Conservation (phyloP, 1,284 basidiomycete species). For the Malassezia obtusa region DNA sequence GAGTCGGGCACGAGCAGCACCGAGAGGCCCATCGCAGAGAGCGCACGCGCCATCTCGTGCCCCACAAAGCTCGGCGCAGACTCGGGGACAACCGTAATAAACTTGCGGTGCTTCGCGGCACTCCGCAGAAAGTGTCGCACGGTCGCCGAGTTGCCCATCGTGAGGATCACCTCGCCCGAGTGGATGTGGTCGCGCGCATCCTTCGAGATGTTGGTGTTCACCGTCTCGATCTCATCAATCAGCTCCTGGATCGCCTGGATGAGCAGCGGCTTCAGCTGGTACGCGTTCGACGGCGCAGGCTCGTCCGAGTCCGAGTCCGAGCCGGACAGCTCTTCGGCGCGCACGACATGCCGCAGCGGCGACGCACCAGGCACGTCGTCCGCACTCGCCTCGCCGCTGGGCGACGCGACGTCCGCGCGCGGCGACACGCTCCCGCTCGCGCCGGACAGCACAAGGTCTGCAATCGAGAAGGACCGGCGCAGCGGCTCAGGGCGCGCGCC, state of each 20-base stretch:
- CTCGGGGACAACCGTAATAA: slow-evolving; percentile 91
- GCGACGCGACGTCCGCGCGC: not conserved
- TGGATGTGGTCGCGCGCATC: slow-evolving; percentile 93
- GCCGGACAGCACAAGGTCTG: slow-evolving; percentile 27
- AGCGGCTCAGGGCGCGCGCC: not conserved
- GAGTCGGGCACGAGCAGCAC: slow-evolving; percentile 92
- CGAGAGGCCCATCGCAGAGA: slow-evolving; percentile 72
- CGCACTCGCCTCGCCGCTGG: not conserved
- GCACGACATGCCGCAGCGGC: not conserved
- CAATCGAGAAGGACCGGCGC: slow-evolving; percentile 31
- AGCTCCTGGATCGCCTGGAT: slow-evolving; percentile 58
- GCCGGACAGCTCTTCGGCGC: not conserved
- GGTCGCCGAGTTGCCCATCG: slow-evolving; percentile 78
- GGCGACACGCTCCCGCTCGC: not conserved
- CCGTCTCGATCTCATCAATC: slow-evolving; percentile 87
- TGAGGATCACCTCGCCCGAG: slow-evolving; percentile 91
- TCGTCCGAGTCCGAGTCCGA: slow-evolving; percentile 8
- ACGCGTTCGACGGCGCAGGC: slow-evolving; percentile 20
- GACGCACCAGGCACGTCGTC: not conserved
- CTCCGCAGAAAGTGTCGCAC: slow-evolving; percentile 88
- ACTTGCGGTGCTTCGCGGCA: slow-evolving; percentile 80
- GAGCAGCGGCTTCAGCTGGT: slow-evolving; percentile 48
- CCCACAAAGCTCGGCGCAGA: slow-evolving; percentile 81
- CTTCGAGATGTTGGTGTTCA: slow-evolving; percentile 87
- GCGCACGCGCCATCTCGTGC: slow-evolving; percentile 62